phyloP scores from a whole-genome alignment of 495 filamentous ascomycete genomes.

The Tuber calosporum region DNA sequence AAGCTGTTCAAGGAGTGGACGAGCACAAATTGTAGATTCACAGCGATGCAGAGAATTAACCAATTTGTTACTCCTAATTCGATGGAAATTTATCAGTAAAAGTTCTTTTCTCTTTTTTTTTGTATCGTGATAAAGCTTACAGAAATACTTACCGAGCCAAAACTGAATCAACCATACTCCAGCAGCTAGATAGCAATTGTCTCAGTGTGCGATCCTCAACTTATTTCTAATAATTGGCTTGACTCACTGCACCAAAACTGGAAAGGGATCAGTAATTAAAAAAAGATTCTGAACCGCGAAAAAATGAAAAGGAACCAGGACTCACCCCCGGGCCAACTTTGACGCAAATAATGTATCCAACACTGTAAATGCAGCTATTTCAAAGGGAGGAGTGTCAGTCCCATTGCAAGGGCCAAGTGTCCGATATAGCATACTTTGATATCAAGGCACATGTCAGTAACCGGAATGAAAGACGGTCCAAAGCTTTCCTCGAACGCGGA shows the following conservation, averaged over 20 bases:
- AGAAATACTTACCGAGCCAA: slow-evolving; percentile 26
- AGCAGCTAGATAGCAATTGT: neutral
- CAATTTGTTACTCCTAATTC: slow-evolving; percentile 29
- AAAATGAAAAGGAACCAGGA: neutral
- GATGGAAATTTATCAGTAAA: neutral
- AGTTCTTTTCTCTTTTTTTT: neutral
- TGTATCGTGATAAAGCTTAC: neutral
- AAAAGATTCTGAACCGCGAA: neutral
- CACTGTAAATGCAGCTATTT: slow-evolving; percentile 24
- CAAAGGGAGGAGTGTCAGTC: neutral
- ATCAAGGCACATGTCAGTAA: slow-evolving; percentile 27
- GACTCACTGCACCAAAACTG: neutral
- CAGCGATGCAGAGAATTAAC: slow-evolving; percentile 31
- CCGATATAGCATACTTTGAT: slow-evolving; percentile 17
- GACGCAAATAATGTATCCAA: slow-evolving; percentile 29
- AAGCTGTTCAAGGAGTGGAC: slow-evolving; percentile 28
- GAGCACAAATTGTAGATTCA: slow-evolving; percentile 34
- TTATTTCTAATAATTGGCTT: neutral
- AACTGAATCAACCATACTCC: slow-evolving; percentile 32
- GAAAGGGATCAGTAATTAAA: neutral
- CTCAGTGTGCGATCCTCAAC: neutral
- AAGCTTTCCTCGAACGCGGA: slow-evolving; percentile 14
- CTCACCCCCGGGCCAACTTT: slow-evolving; percentile 27
- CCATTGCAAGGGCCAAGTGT: neutral
- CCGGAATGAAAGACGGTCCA: slow-evolving; percentile 29